Conservation (phyloP, 345 rosid genomes). For the Litchi chinensis region DNA sequence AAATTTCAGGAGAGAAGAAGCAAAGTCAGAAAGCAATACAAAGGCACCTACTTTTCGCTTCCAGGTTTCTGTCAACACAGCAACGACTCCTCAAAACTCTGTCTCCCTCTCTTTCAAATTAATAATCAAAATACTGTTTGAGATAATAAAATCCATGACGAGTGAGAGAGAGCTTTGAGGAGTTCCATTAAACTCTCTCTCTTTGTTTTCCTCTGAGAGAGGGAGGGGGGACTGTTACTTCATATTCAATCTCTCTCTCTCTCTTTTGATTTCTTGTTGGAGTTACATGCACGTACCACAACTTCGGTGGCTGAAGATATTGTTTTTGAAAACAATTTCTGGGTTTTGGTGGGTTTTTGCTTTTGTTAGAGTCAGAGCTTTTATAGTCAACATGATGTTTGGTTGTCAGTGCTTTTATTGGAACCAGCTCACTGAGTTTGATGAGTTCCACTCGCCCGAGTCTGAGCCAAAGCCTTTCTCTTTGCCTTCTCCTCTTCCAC, state of each 20-base stretch:
- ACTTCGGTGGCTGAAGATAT: slow-evolving; percentile 17
- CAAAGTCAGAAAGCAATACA: no score
- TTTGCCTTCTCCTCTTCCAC: slow-evolving; percentile 67
- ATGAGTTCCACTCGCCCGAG: slow-evolving; percentile 20
- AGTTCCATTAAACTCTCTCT: slow-evolving; percentile 23
- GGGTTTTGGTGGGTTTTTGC: slow-evolving; percentile 42
- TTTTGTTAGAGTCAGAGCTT: slow-evolving; percentile 15
- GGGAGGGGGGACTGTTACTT: slow-evolving; percentile 15
- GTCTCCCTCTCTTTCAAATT: not conserved
- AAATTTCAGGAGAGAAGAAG: no score
- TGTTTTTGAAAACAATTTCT: slow-evolving; percentile 29
- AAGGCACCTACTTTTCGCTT: no score
- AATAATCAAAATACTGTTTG: not conserved
- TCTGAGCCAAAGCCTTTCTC: slow-evolving; percentile 53
- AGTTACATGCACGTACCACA: not conserved
- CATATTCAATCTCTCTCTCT: slow-evolving; percentile 11
- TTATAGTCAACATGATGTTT: slow-evolving; percentile 48
- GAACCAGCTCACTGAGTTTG: slow-evolving; percentile 38
- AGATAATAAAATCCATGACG: slow-evolving; percentile 14
- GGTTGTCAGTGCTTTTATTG: slow-evolving; percentile 68
- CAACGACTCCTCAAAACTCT: no score
- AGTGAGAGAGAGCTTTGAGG: slow-evolving; percentile 11
- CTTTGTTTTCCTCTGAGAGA: slow-evolving; percentile 13
- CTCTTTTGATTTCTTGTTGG: slow-evolving; percentile 1
- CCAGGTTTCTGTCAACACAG: no score